Conservation (phyloP, 768 basidiomycete species). For the Leucocoprinus leucothites region DNA sequence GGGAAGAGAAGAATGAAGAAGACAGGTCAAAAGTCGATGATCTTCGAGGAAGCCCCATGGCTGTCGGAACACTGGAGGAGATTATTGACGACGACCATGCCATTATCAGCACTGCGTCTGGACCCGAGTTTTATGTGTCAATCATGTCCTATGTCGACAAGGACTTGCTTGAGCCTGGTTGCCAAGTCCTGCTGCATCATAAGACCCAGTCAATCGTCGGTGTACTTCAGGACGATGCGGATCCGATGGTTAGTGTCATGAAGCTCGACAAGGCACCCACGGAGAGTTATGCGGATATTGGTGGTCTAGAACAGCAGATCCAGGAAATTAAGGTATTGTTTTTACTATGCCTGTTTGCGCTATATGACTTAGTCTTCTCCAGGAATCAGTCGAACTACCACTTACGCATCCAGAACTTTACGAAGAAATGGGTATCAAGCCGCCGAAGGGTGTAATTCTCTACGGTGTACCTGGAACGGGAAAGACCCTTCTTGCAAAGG, state of each 20-base stretch:
- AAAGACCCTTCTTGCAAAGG: constrained; percentile 96
- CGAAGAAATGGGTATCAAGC: constrained; percentile 99
- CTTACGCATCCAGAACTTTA: constrained; percentile 97
- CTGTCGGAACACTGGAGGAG: constrained; percentile 97
- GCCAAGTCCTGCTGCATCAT: constrained; percentile 92
- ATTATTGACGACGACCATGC: constrained; percentile 98
- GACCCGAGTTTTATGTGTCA: constrained; percentile 95
- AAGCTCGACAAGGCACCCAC: constrained; percentile 99
- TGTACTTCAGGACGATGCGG: constrained; percentile 90
- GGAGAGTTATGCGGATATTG: constrained; percentile 97
- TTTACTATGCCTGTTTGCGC: background rate
- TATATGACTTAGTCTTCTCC: constrained; percentile 2
- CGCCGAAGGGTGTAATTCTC: constrained; percentile 99
- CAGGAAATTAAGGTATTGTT: constrained; percentile 91
- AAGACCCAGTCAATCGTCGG: constrained; percentile 95
- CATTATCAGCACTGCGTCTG: constrained; percentile 93
- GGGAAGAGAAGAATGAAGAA: constrained; percentile 95
- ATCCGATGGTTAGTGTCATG: constrained; percentile 98
- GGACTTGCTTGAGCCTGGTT: constrained; percentile 94
- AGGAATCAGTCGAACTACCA: constrained; percentile 98
- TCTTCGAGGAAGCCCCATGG: constrained; percentile 93
- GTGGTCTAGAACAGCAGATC: constrained; percentile 94
- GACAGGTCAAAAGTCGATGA: constrained; percentile 93
- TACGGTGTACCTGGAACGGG: constrained; percentile 99
- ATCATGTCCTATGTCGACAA: constrained; percentile 99